Conservation (phyloP, 805 yeast species). For the Monosporozyma yasuniensis region DNA sequence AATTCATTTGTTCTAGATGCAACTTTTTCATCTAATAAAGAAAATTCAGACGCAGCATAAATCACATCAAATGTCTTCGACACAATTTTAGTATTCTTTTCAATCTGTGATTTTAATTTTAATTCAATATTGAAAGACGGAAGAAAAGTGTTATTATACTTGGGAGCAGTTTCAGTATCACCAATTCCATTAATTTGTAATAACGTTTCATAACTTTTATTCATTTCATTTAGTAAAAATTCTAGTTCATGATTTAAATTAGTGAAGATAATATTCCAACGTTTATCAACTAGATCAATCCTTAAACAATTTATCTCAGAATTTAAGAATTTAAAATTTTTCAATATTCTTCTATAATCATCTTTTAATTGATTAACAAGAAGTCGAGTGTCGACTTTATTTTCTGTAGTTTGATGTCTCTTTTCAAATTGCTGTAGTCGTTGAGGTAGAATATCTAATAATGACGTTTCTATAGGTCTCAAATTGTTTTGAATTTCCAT, state of each 20-base stretch:
- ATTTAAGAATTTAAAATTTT: slow-evolving; percentile 36
- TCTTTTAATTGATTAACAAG: slow-evolving; percentile 27
- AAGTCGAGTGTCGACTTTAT: slow-evolving; percentile 16
- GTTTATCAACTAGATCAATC: slow-evolving; percentile 39
- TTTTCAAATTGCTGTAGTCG: slow-evolving; percentile 38
- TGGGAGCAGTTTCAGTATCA: neutral
- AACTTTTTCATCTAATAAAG: slow-evolving; percentile 32
- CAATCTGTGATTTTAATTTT: slow-evolving; percentile 23
- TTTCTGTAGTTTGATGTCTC: slow-evolving; percentile 14
- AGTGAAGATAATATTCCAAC: slow-evolving; percentile 49
- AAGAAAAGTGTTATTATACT: neutral
- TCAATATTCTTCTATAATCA: slow-evolving; percentile 35
- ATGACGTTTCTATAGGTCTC: slow-evolving; percentile 43
- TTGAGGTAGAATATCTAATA: slow-evolving; percentile 43
- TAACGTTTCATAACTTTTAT: slow-evolving; percentile 10
- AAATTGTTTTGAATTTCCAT: slow-evolving; percentile 34
- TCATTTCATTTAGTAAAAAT: slow-evolving; percentile 19
- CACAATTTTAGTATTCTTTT: slow-evolving; percentile 33
- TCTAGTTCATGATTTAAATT: slow-evolving; percentile 38
- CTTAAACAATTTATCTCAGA: slow-evolving; percentile 36
- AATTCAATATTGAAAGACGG: neutral
- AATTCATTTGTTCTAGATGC: slow-evolving; percentile 31
- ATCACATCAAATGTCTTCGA: slow-evolving; percentile 33
- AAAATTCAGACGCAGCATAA: slow-evolving; percentile 35
- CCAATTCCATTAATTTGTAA: neutral